These are phyloP conservation scores for Petunia hybrid DNA, from an alignment of 305 asterid genomes.

Conservation along the genomic window DNA sequence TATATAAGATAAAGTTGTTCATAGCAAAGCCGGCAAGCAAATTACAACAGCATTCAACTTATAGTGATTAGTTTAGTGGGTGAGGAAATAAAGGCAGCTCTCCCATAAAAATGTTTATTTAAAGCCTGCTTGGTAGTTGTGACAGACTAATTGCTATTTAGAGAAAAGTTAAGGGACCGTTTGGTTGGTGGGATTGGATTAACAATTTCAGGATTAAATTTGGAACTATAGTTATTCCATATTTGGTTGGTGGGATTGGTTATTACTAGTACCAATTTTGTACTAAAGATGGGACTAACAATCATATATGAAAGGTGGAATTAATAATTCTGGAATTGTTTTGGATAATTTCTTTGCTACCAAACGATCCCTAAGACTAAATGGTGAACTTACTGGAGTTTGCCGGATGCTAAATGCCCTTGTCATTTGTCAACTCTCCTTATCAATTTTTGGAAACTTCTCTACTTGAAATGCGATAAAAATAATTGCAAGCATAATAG, in stretches of 20 bases:
- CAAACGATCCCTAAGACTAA: no score
- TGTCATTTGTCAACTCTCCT: slow-evolving; percentile 5
- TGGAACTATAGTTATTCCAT: no score
- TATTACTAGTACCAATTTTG: no score
- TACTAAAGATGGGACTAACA: no score
- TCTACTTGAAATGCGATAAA: not conserved
- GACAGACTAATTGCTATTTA: not conserved
- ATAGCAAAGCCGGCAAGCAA: not conserved
- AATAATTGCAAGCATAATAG: not conserved
- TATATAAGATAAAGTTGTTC: not conserved
- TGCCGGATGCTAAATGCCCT: not conserved
- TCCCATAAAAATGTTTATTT: not conserved
- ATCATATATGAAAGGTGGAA: no score
- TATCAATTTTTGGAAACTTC: not conserved
- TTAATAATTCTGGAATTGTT: no score
- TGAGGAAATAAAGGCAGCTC: not conserved
- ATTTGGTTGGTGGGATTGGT: no score
- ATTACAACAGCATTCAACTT: not conserved
- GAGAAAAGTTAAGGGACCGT: not conserved
- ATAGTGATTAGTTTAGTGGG: no score
- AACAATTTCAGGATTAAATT: no score
- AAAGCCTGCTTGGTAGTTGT: not conserved
- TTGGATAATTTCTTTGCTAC: no score
- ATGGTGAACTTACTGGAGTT: no score
- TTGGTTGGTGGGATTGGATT: no score